A percentile compares a stretch with the other conserved stretches of the same genome.
Conservation (phyloP, 495 filamentous ascomycete genomes). For the Oleoguttula mirabilis region DNA sequence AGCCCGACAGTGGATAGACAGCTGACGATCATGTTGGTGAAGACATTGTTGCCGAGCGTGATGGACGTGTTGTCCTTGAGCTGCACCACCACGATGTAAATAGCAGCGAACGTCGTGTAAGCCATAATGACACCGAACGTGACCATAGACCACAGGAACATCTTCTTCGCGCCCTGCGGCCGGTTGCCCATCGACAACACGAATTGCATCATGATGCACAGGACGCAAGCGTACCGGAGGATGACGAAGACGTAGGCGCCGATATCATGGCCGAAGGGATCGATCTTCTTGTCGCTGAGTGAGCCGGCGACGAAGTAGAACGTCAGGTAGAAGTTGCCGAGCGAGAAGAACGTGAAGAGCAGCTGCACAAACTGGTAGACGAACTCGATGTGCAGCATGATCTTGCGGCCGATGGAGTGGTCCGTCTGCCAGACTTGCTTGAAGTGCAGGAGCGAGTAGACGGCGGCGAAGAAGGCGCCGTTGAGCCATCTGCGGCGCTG, state of each 20-base stretch:
- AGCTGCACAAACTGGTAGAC: slow-evolving; percentile 86
- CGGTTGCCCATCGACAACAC: slow-evolving; percentile 98
- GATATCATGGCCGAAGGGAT: slow-evolving; percentile 81
- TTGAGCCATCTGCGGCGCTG: slow-evolving; percentile 96
- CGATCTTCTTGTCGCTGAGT: slow-evolving; percentile 64
- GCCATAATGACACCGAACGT: slow-evolving; percentile 88
- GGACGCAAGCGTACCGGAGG: slow-evolving; percentile 68
- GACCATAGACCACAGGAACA: slow-evolving; percentile 79
- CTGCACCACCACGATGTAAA: slow-evolving; percentile 78
- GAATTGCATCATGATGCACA: slow-evolving; percentile 89
- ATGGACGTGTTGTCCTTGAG: slow-evolving; percentile 44
- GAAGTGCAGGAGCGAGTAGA: slow-evolving; percentile 93
- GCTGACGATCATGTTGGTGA: slow-evolving; percentile 91
- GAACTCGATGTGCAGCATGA: slow-evolving; percentile 90
- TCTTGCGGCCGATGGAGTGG: slow-evolving; percentile 77
- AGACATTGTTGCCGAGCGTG: slow-evolving; percentile 65
- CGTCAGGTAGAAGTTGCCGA: slow-evolving; percentile 96
- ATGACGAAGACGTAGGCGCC: slow-evolving; percentile 77
- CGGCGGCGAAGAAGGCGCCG: slow-evolving; percentile 96
- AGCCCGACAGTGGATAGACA: slow-evolving; percentile 78
- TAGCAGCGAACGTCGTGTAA: slow-evolving; percentile 77
- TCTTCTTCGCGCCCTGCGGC: slow-evolving; percentile 86
- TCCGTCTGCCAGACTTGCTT: slow-evolving; percentile 88
- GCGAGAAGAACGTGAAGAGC: slow-evolving; percentile 92
- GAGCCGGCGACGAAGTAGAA: slow-evolving; percentile 98